Base-by-base conservation (phyloP, 2,329 filamentous ascomycete genomes). In the Colletotrichum caudatum region DNA sequence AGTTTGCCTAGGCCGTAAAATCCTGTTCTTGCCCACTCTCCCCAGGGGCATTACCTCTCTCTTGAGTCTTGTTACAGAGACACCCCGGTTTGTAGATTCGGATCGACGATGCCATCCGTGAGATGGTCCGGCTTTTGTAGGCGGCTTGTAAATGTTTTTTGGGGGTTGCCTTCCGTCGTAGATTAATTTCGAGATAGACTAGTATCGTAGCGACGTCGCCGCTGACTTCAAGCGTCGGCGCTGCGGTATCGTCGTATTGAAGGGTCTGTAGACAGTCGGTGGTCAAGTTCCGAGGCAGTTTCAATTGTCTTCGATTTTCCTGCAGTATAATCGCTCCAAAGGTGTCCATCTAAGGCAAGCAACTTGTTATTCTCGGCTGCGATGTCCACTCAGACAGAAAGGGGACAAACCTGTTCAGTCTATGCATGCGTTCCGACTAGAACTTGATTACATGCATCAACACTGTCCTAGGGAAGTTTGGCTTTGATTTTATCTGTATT, bases 401-500 rank as follows among this genome's bases (percentile, higher is more conserved):
- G 53, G n/a, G 54, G 2, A 57, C 54, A 26, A 26, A 39, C 54
- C 54, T 3, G 37, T 41, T 1, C 54, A 4, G 8, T 26, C 6
- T 5, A n/a, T 18, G 14, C 12, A 41, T 3, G 23, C 1, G 35
- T 26, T 39, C 12, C n/a, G 1, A 23, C 12, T 14, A 18, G 12
- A 8, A 41, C n/a, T 18, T 37, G 54, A 16, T 26, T 3, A 5
- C 6, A 16, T 23, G n/a, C 4, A 1, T 11, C 29, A 7, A 2
- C 7, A 8, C 33, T 9, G 5, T 20, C 20, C 1, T 12, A 6
- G 6, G n/a, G 3, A n/a, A 2, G 12, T n/a, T 3, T 23, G 4
- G 29, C n/a, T 9, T 26, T 57, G 20, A 2, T 18, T 14, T 9
- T 1, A 26, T 8, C 18, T 8, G 16, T n/a, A 26, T 8, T 7